phyloP scores from a whole-genome alignment of 2,329 filamentous ascomycete genomes.

The Pseudogymnoascus pannorum region DNA sequence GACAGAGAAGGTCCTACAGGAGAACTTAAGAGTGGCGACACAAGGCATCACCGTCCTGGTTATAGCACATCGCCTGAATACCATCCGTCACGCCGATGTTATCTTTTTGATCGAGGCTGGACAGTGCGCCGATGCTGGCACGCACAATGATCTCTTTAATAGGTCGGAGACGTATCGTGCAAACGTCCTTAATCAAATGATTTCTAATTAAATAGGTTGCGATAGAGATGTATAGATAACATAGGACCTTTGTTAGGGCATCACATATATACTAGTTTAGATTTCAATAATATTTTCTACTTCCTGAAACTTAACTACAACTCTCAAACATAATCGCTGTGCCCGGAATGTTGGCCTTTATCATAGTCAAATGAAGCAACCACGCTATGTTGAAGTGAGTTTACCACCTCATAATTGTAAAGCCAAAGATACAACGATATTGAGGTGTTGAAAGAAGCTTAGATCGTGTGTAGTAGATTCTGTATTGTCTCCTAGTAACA shows the following conservation, averaged over 20 bases:
- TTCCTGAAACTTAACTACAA: neutral
- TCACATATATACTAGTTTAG: neutral
- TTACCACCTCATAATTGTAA: no score
- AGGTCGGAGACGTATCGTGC: slow-evolving; percentile 22
- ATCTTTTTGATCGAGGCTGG: slow-evolving; percentile 26
- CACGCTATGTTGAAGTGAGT: neutral
- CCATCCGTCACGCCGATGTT: slow-evolving; percentile 23
- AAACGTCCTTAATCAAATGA: slow-evolving; percentile 5
- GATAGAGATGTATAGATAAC: neutral
- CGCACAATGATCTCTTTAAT: slow-evolving; percentile 22
- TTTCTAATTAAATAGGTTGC: neutral
- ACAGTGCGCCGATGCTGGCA: slow-evolving; percentile 23
- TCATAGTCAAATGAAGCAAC: neutral
- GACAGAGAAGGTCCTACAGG: slow-evolving; percentile 46
- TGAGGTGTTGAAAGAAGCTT: no score
- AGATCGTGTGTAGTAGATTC: no score
- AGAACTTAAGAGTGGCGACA: slow-evolving; percentile 5
- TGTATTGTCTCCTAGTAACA: no score
- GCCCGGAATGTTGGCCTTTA: neutral
- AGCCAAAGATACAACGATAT: no score
- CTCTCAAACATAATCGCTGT: neutral
- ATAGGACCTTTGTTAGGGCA: neutral
- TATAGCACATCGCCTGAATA: slow-evolving; percentile 27
- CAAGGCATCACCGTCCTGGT: slow-evolving; percentile 39
- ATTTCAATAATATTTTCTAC: neutral